Percentiles rank a stretch among this genome's conserved stretches.
These are phyloP conservation scores for Metschnikowia cerradonensis DNA, from an alignment of 805 yeast genomes.

Conservation along the genomic window DNA sequence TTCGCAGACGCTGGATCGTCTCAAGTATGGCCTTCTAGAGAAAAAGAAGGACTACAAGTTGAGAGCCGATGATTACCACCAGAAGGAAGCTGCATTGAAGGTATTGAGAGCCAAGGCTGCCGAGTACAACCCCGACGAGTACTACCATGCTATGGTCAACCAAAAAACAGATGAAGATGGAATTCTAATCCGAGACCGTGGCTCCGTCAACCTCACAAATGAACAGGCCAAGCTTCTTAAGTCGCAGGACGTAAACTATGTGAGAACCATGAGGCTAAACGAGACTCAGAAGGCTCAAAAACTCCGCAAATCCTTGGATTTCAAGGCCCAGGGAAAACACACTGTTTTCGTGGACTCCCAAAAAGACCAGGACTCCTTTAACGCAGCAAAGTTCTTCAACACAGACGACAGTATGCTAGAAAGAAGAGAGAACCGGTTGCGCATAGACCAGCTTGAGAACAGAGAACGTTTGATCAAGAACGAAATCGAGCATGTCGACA, in stretches of 20 bases:
- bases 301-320: slow-evolving; percentile 45
- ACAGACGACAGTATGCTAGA: slow-evolving; percentile 63
- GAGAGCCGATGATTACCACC: slow-evolving; percentile 54
- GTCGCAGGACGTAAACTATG: slow-evolving; percentile 86
- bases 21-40: slow-evolving; percentile 79
- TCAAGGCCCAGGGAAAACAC: slow-evolving; percentile 66
- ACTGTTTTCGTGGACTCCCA: slow-evolving; percentile 77
- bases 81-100: slow-evolving; percentile 61
- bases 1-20: slow-evolving; percentile 74
- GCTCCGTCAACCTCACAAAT: slow-evolving; percentile 50
- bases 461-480: slow-evolving; percentile 29
- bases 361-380: slow-evolving; percentile 52
- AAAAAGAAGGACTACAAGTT: slow-evolving; percentile 62
- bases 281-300: slow-evolving; percentile 65
- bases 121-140: slow-evolving; percentile 88
- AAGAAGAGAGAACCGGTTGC: slow-evolving; percentile 69
- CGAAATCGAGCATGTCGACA: slow-evolving; percentile 30
- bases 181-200: slow-evolving; percentile 59
- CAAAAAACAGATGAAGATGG: slow-evolving; percentile 68
- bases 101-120: slow-evolving; percentile 68
- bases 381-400: slow-evolving; percentile 61
- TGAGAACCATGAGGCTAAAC: slow-evolving; percentile 68
- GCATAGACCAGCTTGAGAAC: slow-evolving; percentile 53
- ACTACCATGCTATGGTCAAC: slow-evolving; percentile 87
- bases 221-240: slow-evolving; percentile 82